phyloP scores from a whole-genome alignment of 805 yeast species.

The Candida cerambycidarum region DNA sequence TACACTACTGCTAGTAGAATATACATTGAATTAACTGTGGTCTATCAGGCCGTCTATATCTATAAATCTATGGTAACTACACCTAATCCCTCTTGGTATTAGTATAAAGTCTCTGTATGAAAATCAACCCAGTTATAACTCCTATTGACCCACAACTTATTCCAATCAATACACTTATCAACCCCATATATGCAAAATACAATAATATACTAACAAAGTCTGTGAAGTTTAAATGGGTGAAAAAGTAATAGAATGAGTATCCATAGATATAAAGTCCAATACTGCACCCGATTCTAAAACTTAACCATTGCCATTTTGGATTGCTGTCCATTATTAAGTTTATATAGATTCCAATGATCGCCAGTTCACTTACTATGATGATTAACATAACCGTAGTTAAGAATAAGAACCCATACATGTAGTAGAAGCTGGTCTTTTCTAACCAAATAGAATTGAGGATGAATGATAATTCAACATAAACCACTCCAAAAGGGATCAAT shows the following conservation, averaged over 20 bases:
- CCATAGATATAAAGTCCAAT: constrained; percentile 68
- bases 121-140: constrained; percentile 61
- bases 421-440: constrained; percentile 75
- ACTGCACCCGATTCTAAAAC: constrained; percentile 67
- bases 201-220: constrained; percentile 68
- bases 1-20: no score
- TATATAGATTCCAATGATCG: constrained; percentile 67
- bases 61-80: background rate
- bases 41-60: no score
- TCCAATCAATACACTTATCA: constrained; percentile 62
- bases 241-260: constrained; percentile 68
- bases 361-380: constrained; percentile 66
- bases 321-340: constrained; percentile 54
- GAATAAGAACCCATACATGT: constrained; percentile 75
- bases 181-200: constrained; percentile 69
- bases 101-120: constrained; percentile 61
- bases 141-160: constrained; percentile 77
- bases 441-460: constrained; percentile 77
- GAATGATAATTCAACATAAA: constrained; percentile 74
- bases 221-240: constrained; percentile 55
- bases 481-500: constrained; percentile 71
- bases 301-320: constrained; percentile 81
- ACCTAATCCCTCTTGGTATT: constrained; percentile 54
- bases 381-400: constrained; percentile 58
- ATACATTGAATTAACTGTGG: no score